These are phyloP conservation scores for Saccharomyces jurei DNA, from an alignment of 805 yeast genomes.

Conservation along the genomic window DNA sequence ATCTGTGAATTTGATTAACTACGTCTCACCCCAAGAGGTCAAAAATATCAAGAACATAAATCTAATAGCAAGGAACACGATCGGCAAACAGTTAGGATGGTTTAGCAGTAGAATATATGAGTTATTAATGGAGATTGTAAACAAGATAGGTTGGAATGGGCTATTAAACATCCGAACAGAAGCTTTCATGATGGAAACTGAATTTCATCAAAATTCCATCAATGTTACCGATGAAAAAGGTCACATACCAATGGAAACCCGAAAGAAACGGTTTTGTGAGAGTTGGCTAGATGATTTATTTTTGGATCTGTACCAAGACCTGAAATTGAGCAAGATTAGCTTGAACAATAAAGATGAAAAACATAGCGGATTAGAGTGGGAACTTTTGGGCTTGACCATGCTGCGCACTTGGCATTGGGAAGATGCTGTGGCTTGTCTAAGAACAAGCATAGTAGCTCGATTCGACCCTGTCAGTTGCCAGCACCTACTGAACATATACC, in stretches of 20 bases:
- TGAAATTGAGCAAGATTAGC: constrained; percentile 25
- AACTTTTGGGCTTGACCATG: constrained; percentile 52
- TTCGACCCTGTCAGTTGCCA: constrained; percentile 54
- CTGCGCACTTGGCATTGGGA: constrained; percentile 40
- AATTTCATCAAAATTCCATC: constrained; percentile 30
- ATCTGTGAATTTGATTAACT: constrained; percentile 23
- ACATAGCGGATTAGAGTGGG: constrained; percentile 70
- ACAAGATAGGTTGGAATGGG: constrained; percentile 76
- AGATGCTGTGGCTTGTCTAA: constrained; percentile 44
- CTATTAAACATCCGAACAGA: constrained; percentile 56
- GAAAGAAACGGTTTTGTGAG: constrained; percentile 27
- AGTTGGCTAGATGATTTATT: constrained; percentile 30
- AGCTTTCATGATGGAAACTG: constrained; percentile 77
- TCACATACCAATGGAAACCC: constrained; percentile 14
- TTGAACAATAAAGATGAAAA: constrained; percentile 28
- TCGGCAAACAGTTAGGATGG: constrained; percentile 23
- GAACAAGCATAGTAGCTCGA: constrained; percentile 47
- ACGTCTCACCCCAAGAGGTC: constrained; percentile 25
- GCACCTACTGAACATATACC: constrained; percentile 38
- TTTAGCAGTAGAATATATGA: constrained; percentile 47
- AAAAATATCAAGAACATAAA: constrained; percentile 20
- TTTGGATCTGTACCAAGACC: constrained; percentile 30
- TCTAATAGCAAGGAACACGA: constrained; percentile 23
- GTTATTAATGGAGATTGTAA: constrained; percentile 58
- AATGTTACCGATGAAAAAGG: constrained; percentile 3